Percentiles rank a stretch among this genome's conserved stretches.
These are phyloP conservation scores for Eucalyptus melliodora DNA, from an alignment of 345 rosid genomes.

Conservation along the genomic window DNA sequence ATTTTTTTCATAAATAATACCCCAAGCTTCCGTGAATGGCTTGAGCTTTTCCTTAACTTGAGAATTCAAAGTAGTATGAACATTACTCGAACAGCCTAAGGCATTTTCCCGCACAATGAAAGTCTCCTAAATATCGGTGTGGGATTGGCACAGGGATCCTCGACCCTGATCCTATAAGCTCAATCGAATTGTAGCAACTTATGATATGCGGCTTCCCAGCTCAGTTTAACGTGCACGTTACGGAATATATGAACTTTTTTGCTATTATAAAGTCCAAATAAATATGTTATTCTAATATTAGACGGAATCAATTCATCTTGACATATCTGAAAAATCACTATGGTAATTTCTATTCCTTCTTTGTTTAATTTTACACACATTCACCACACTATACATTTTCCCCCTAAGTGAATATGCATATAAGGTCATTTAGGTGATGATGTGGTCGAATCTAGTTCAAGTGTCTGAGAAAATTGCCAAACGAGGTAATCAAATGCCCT, in stretches of 20 bases:
- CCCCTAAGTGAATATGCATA: background rate
- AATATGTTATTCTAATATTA: background rate
- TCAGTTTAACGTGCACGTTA: accelerated
- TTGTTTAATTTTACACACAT: accelerated
- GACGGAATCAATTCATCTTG: background rate
- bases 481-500: background rate
- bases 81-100: accelerated
- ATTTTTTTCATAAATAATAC: accelerated
- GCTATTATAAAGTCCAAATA: background rate
- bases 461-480: background rate
- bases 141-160: background rate
- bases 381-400: background rate
- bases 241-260: accelerated
- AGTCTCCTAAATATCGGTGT: accelerated
- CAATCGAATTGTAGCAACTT: accelerated
- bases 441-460: background rate
- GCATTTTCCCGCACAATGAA: accelerated
- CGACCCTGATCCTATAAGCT: accelerated
- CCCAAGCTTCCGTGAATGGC: accelerated
- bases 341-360: background rate
- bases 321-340: background rate
- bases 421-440: background rate
- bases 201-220: background rate
- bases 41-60: background rate
- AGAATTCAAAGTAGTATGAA: background rate